phyloP scores from a whole-genome alignment of 306 rosid species.

The Rubus parviflorus region DNA sequence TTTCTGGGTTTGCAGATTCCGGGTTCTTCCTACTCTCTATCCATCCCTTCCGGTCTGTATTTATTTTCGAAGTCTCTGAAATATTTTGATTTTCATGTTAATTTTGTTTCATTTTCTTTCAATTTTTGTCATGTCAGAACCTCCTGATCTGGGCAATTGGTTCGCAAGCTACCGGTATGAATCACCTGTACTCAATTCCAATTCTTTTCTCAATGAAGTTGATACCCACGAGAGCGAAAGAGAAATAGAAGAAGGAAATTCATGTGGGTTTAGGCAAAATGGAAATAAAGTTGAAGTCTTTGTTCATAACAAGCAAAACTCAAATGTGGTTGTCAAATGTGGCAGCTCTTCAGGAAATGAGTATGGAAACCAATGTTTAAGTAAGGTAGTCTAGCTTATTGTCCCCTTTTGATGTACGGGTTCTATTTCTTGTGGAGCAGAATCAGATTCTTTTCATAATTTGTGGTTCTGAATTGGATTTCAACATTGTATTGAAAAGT shows the following conservation, averaged over 20 bases:
- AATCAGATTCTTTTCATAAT: neutral
- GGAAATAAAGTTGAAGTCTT: constrained; percentile 26
- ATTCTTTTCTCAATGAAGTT: constrained; percentile 18
- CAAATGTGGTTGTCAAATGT: constrained; percentile 18
- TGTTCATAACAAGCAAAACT: constrained; percentile 25
- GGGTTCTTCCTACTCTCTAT: constrained; percentile 27
- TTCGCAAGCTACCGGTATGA: constrained; percentile 69
- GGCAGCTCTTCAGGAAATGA: constrained; percentile 14
- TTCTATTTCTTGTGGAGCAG: neutral
- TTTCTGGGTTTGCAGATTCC: constrained; percentile 39
- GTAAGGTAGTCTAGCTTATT: constrained; percentile 37
- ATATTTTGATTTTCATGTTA: neutral
- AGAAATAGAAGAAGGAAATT: constrained; percentile 18
- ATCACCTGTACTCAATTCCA: constrained; percentile 52
- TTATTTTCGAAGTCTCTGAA: neutral
- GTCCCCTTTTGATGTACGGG: neutral
- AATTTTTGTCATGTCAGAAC: constrained; percentile 45
- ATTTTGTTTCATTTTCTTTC: neutral
- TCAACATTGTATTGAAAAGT: constrained; percentile 4
- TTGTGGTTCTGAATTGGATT: neutral
- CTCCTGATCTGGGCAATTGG: constrained; percentile 68
- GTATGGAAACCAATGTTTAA: constrained; percentile 12
- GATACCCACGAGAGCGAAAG: neutral
- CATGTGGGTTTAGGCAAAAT: constrained; percentile 15
- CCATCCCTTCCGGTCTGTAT: constrained; percentile 61